phyloP scores from a whole-genome alignment of 2,329 filamentous ascomycete genomes.

The Claviceps digitariae region DNA sequence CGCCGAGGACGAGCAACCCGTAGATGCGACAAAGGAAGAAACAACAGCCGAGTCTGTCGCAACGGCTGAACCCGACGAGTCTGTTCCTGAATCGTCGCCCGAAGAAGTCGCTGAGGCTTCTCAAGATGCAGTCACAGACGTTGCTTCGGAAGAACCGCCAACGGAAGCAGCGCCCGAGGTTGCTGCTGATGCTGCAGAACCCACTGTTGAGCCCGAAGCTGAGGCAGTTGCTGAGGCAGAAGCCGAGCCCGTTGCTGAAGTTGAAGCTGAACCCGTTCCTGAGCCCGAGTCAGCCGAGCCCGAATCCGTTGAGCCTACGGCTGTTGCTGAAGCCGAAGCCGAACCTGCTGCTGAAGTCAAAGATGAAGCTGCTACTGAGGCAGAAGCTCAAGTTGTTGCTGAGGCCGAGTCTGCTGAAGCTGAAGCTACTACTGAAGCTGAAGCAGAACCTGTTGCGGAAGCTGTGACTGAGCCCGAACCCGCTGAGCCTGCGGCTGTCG shows the following conservation, averaged over 20 bases:
- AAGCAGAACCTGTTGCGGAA: slow-evolving; percentile 1
- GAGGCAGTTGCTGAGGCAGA: not conserved
- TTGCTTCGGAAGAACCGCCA: not conserved
- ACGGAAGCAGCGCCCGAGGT: not conserved
- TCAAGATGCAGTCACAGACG: not conserved
- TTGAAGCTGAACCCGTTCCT: not conserved
- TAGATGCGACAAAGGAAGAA: not conserved
- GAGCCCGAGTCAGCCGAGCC: not conserved
- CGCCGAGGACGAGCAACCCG: not conserved
- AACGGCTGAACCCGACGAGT: not conserved
- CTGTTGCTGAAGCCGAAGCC: not conserved
- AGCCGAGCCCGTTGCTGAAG: not conserved
- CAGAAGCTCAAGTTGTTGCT: not conserved
- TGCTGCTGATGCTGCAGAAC: not conserved
- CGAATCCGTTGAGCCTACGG: not conserved
- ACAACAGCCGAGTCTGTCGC: not conserved
- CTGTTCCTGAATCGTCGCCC: not conserved
- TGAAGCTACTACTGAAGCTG: not conserved
- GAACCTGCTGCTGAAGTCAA: not conserved
- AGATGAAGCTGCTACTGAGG: no score
- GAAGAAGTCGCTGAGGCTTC: slow-evolving; percentile 1
- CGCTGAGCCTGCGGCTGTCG: not conserved
- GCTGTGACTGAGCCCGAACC: not conserved
- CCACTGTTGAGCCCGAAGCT: not conserved
- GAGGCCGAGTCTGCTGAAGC: slow-evolving; percentile 5